Base-by-base conservation (phyloP, 2,329 filamentous ascomycete genomes). In the Talaromyces sp. region DNA sequence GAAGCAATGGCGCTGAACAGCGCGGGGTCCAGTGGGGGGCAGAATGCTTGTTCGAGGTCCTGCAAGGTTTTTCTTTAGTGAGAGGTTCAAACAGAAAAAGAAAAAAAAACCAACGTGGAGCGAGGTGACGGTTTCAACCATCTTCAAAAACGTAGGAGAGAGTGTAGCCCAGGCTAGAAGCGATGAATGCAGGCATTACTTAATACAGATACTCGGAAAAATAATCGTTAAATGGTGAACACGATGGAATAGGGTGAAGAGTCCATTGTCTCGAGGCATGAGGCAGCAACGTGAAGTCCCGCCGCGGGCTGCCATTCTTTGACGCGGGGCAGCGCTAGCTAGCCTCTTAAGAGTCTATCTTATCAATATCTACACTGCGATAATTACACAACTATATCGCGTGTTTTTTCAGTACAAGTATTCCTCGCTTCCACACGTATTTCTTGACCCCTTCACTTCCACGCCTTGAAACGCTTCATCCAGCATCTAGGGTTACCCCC, bases 1-100 rank as follows among this genome's bases (percentile, higher is more conserved):
- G 80, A 85, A 5, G 86, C 80, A 56, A 97, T 90, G 4, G 91
- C 88, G 59, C 88, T 83, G 62, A 97, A 84, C 13, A 93, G 82
- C 0, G 91, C 84, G 65, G 92, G 85, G 67, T 97, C 93, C 47
- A 97, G 75, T 19, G 88, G 84, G 27, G 89, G 84, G 71, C 87
- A 88, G 70, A 91, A 93, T 65, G 88, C 85, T 64, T 86, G 82
- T 87, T 93, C 71, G 27, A 79, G 67, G 51, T 75, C 73, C 76
- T 78, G 54, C 6, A 32, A 5, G 22, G 19, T 19, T 27, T 28
- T 33, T 32, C 19, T 30, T 32, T 57, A 22, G 9, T 30, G 33
- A 11, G 28, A 44, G 11, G 28, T 51, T n/a, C 4, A 30, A 9
- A 17, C 6, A 49, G 59, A 13, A 27, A 28, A 15, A 55, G 22